Base-by-base conservation (phyloP, 1,139 yeast genomes). In the Scheffersomyces illinoinensis region DNA sequence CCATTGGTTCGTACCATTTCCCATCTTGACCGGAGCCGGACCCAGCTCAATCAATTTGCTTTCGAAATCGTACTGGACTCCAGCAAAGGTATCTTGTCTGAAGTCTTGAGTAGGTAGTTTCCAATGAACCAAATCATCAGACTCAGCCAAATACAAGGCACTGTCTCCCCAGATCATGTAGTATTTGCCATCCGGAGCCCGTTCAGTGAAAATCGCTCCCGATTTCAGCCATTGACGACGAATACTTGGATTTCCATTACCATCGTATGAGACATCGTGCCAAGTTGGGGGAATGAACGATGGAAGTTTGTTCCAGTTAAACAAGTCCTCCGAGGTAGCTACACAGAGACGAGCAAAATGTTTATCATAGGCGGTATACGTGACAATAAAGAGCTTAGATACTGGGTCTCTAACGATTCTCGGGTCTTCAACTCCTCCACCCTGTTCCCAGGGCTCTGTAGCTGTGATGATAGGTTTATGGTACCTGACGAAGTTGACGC, bases 91-190 rank as follows among this genome's bases (percentile, higher is more conserved):
- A 56, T 71, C 71, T 4, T 62, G 50, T 47, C 65, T 64, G 56
- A 68, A 70, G 53, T 66, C 64, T 53, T 68, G 64, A 39, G 69
- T 63, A 2, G 71, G 65, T 19, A 75, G 58, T n/a, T 60, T 59
- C 84, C 84, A 79, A 60, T 76, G 64, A 46, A 73, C 62, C 62
- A 79, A 64, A 61, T 79, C 83, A 20, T 61, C 63, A 5, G 79
- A 74, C 46, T 67, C 71, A 4, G 83, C 83, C 62, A 79, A 71
- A 61, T 77, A 75, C 58, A 79, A 71, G 26, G 75, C 73, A 20
- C 76, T 71, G 62, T 80, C 84, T 12, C 84, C 84, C 80, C 81
- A 80, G 47, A 80, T 71, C 84, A 80, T 80, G 61, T 78, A 78
- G 63, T 76, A 79, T 53, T 72, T 71, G 5, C 81, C 81, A 61